Base-by-base conservation (phyloP, 2,329 filamentous ascomycete genomes). In the Ceratocystis eucalypticola region DNA sequence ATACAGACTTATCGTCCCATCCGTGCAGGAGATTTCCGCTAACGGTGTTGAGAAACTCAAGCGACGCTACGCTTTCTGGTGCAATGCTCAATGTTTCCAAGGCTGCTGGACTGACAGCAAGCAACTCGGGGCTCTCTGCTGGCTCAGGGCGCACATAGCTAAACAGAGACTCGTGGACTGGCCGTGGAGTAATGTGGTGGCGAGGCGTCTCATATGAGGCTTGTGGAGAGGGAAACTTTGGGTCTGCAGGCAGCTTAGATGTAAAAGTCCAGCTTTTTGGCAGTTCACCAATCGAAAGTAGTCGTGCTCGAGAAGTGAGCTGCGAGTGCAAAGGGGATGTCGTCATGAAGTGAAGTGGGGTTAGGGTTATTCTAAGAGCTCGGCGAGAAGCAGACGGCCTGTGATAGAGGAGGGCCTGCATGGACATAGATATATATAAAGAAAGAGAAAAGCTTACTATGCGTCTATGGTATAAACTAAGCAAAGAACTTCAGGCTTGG, bases 71-170 rank as follows among this genome's bases (percentile, higher is more conserved):
- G 70, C 94, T 88, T 1, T 82, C 84, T 1, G 80, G 75, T 22
- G 80, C 80, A 68, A 99, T 84, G 0, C 89, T 89, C n/a, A 99
- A 78, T 71, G 96, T 91, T 63, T 80, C 80, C 76, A 97, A 80
- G 0, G 92, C 93, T 1, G 84, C 84, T 1, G 84, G 82, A 69
- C 91, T 96, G 1, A 96, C 86, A 5, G 84, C 88, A 1, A 97
- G 81, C 17, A 99, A 79, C 72, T 96, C 89, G 0, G 91, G 84
- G 25, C 88, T 82, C 69, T 86, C 79, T 30, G 86, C 82, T 22
- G 80, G 76, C 71, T 93, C 88, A 0, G 94, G 94, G 3, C 91
- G 85, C 22, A 99, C 91, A 80, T 87, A 99, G 7, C 92, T 96
- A 76, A 89, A 99, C 63, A 93, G 77, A 3, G 94, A 93, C 68